These are phyloP conservation scores for Theobroma cacao DNA, from an alignment of 345 rosid species.

Conservation along the genomic window DNA sequence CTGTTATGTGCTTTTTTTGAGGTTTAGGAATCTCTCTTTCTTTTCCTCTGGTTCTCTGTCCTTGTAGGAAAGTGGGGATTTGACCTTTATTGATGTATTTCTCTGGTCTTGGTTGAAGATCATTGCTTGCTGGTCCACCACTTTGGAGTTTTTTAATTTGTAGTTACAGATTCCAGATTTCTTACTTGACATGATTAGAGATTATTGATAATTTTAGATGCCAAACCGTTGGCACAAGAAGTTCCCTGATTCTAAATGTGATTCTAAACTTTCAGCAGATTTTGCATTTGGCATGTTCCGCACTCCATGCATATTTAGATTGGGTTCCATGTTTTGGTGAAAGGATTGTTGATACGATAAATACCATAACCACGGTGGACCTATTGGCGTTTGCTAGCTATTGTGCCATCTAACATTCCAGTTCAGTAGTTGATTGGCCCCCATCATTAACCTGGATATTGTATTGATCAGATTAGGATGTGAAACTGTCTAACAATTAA, in stretches of 20 bases:
- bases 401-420: neutral
- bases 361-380: neutral
- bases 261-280: conserved; percentile 4
- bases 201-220: conserved; percentile 4
- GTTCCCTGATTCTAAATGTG: neutral
- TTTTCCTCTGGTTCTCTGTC: conserved; percentile 22
- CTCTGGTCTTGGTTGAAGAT: conserved; percentile 6
- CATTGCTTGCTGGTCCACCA: conserved; percentile 10
- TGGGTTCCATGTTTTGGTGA: neutral
- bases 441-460: neutral
- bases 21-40: conserved; percentile 34
- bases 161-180: conserved; percentile 8
- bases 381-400: neutral
- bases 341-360: neutral
- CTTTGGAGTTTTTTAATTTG: conserved; percentile 7
- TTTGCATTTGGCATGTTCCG: neutral
- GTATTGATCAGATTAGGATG: neutral
- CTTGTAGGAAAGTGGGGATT: conserved; percentile 28
- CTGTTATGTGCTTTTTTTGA: conserved; percentile 6
- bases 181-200: conserved; percentile 13
- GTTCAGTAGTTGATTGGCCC: neutral
- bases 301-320: neutral
- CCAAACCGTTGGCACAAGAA: neutral
- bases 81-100: conserved; percentile 19
- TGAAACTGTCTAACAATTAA: neutral